Conservation (phyloP, 441 rosid species). For the Erodium chrysanthum region DNA sequence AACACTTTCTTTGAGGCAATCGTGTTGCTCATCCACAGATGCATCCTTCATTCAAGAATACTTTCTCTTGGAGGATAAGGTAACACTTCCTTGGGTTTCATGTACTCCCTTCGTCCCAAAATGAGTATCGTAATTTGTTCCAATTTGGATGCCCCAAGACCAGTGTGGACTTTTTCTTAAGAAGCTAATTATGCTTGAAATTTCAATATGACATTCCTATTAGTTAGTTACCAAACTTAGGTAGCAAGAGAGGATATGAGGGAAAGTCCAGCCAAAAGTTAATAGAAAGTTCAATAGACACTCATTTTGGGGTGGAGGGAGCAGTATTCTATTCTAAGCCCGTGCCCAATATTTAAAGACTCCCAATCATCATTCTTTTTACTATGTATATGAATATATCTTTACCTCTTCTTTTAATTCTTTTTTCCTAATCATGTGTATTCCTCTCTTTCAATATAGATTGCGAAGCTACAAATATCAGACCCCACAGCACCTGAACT, state of each 20-base stretch:
- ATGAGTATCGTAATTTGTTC: background rate
- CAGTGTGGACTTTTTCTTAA: background rate
- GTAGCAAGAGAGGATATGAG: background rate
- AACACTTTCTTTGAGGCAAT: conserved; percentile 79
- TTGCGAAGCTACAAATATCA: conserved; percentile 52
- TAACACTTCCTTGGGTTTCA: conserved; percentile 19
- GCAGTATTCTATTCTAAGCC: background rate
- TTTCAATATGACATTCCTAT: background rate
- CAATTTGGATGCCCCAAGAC: background rate
- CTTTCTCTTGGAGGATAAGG: conserved; percentile 76
- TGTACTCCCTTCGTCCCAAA: background rate
- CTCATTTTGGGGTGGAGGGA: background rate
- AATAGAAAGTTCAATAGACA: too few relatives aligned
- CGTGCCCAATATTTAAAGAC: background rate
- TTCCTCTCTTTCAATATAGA: conserved; percentile 29
- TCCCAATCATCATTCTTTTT: background rate
- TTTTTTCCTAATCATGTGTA: background rate
- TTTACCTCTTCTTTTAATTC: background rate
- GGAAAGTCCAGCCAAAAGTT: background rate
- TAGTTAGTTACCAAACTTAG: background rate
- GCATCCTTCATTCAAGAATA: conserved; percentile 70
- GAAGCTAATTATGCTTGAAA: background rate
- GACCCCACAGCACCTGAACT: conserved; percentile 32
- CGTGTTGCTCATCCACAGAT: conserved; percentile 74
- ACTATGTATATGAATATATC: background rate